Evolutionary conservation across 768 basidiomycete genomes (phyloP).

Genomic region (Calocera viscosa): DNA sequence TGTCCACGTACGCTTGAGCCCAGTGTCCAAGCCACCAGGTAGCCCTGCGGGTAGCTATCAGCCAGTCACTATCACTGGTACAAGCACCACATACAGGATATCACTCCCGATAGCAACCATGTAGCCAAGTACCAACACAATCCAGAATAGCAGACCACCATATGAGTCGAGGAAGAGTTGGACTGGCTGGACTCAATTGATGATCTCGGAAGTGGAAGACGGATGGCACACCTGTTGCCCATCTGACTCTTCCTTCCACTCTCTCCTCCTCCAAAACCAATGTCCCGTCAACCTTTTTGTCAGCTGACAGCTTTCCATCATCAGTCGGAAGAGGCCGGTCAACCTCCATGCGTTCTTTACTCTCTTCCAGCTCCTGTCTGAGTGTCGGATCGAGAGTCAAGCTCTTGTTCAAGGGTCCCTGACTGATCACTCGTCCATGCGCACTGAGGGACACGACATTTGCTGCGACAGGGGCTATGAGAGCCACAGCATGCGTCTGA

Average conservation of each 20-base stretch:
- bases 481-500: not conserved
- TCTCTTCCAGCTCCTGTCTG: not conserved
- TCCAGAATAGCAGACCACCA: not conserved
- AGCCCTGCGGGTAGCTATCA: not conserved
- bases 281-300: not conserved
- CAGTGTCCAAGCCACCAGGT: slow-evolving; percentile 7
- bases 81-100: not conserved
- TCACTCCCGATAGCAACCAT: not conserved
- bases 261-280: not conserved
- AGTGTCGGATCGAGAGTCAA: not conserved
- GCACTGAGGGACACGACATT: not conserved
- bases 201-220: not conserved
- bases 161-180: not conserved
- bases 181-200: not conserved
- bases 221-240: not conserved
- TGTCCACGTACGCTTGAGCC: not conserved
- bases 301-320: too few relatives aligned
- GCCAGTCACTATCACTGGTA: not conserved
- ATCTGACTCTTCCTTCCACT: not conserved
- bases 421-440: not conserved
- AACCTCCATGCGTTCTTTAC: not conserved
- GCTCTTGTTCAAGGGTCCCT: not conserved
- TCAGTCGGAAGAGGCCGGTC: too few relatives aligned
- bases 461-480: not conserved
- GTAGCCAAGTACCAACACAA: not conserved